Percentiles rank a stretch among this genome's conserved stretches.
Evolutionary conservation across 306 rosid species (phyloP).

Genomic region (Acacia crassicarpa): DNA sequence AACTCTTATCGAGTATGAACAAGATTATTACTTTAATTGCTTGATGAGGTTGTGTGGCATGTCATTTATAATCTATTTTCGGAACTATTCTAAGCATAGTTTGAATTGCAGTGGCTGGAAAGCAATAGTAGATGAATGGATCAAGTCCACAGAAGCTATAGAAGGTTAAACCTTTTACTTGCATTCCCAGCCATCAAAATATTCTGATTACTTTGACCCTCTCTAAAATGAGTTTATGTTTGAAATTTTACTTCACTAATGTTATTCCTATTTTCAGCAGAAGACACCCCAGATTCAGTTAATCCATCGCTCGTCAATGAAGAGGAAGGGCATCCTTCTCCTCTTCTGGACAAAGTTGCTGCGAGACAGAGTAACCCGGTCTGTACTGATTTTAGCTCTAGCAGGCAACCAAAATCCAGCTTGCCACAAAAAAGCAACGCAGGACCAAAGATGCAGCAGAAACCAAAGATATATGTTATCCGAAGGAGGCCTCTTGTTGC

Average conservation of each 20-base stretch:
- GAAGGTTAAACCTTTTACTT: slow-evolving; percentile 38
- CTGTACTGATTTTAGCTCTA: slow-evolving; percentile 50
- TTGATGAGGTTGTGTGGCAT: neutral
- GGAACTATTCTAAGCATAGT: too few relatives aligned
- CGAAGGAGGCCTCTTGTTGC: too few relatives aligned
- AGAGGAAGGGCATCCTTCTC: too few relatives aligned
- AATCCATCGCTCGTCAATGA: slow-evolving; percentile 49
- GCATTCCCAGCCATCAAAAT: neutral
- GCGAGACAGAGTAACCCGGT: slow-evolving; percentile 50
- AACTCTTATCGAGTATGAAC: slow-evolving; percentile 63
- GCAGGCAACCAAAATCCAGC: neutral
- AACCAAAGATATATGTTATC: too few relatives aligned
- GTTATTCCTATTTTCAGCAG: slow-evolving; percentile 42
- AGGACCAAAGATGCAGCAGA: too few relatives aligned
- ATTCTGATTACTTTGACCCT: neutral
- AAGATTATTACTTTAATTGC: neutral
- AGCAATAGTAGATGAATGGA: slow-evolving; percentile 76
- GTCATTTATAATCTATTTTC: neutral
- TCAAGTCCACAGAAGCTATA: slow-evolving; percentile 45
- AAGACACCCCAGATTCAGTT: slow-evolving; percentile 50
- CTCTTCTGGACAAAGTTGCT: slow-evolving; percentile 36
- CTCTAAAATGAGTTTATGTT: neutral
- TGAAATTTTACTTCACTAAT: slow-evolving; percentile 4
- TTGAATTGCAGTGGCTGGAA: slow-evolving; percentile 40
- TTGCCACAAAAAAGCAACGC: too few relatives aligned